Base-by-base conservation (phyloP, 768 basidiomycete genomes). In the Mycena vitilis region DNA sequence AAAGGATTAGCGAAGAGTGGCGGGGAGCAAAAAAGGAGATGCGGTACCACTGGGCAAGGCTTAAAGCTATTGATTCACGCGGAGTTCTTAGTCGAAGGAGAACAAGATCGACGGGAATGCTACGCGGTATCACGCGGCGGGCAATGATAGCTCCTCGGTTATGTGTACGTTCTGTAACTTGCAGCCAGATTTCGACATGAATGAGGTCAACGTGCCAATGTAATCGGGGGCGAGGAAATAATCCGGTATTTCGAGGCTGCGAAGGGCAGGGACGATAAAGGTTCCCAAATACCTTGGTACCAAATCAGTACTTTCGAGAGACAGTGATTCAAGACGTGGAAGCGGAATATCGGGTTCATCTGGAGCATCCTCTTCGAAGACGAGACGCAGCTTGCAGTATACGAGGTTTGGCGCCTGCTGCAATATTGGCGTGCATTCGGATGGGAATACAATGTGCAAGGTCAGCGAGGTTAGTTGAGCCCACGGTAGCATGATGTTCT, bases 151-250 rank as follows among this genome's bases (percentile, higher is more conserved):
- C 38, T 57, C 18, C 9, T 20, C 58, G 7, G 18, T 45, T 30
- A 60, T 60, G 45, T 15, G 11, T 8, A 60, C 45, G 4, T 60
- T 16, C 2, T 48, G 45, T 18, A 60, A 30, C 5, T 45, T 47
- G 45, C 58, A 60, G 15, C 45, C 58, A 2, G 58, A 60, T 11
- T 36, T 47, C 6, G 58, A 48, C 34, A 60, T 47, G 20, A 60
- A 60, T 13, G 45, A 47, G 2, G 5, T n/a, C 25, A 60, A 45
- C 18, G 30, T 7, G 5, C 23, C 44, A 34, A 60, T 30, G 45
- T 44, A 45, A 5, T 34, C 9, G 5, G 45, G 7, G 3, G 34
- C 16, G 7, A 60, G 58, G 30, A 48, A 48, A 5, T 8, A 8
- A 12, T 48, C 58, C 3, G 58, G 45, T 10, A 48, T 36, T 22